Base-by-base conservation (phyloP, 2,329 filamentous ascomycete genomes). In the Diplodia corticola region DNA sequence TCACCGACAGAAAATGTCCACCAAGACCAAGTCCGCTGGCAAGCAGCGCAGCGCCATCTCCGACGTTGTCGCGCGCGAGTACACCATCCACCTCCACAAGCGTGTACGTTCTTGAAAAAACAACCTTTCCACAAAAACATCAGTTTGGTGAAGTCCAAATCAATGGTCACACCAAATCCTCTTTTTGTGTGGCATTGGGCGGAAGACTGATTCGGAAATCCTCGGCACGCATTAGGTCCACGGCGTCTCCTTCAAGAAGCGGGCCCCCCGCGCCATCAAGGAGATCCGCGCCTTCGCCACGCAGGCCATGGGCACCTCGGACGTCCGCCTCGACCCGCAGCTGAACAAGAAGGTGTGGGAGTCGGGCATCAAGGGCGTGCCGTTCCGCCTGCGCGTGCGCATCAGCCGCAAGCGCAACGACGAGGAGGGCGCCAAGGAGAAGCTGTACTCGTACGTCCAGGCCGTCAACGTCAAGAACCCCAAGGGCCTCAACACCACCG, bases 321-420 rank as follows among this genome's bases (percentile, higher is more conserved):
- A 99, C 81, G 95, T 99, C 85, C 95, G 95, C 78, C 85, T 99
- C 80, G 95, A 99, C 88, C 95, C 95, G 79, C 91, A 95, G 86
- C 86, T 99, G 80, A 99, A 99, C 91, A 99, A 99, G 92, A 98
- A 99, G 89, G 94, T 99, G 82, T 99, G 95, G 95, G 95, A 99
- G 86, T 87, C 90, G 80, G 95, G 95, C 83, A 89, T 99, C 87
- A 99, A 98, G 91, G 96, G 95, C 79, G 93, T 97, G 74, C 92
- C 94, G 75, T 98, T 90, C 91, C 91, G 96, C 84, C 88, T 99
- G 77, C 94, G 95, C 79, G 89, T 99, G 80, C 93, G 96, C 85
- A 97, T 99, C 85, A 97, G 93, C 80, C 92, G 95, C 85, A 96
- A 96, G 90, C 92, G 95, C 89, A 99, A 99, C 86, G 95, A 99